phyloP scores from a whole-genome alignment of 305 asterid species.

The Fraxinus angustifolia region DNA sequence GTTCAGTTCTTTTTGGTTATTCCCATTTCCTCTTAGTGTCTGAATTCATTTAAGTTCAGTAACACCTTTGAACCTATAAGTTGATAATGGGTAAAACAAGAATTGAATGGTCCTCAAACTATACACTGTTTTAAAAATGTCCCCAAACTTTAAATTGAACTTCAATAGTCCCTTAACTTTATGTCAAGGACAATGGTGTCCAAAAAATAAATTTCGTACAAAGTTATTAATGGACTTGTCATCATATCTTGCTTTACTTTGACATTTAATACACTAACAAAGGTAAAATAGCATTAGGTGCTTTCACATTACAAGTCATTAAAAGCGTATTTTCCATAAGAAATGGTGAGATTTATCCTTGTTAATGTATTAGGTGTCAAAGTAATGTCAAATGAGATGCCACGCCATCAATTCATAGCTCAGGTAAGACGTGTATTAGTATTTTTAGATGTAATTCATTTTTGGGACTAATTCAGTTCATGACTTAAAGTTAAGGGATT shows the following conservation, averaged over 20 bases:
- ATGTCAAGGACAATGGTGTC: not conserved
- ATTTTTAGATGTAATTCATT: too few relatives aligned
- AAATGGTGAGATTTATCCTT: not conserved
- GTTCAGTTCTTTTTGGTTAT: not conserved
- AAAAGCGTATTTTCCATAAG: not conserved
- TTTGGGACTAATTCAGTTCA: not conserved
- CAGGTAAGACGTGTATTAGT: too few relatives aligned
- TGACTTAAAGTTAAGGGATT: not conserved
- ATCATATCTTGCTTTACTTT: not conserved
- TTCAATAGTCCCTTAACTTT: not conserved
- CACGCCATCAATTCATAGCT: not conserved
- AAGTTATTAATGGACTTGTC: not conserved
- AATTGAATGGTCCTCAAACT: not conserved
- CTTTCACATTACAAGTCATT: not conserved
- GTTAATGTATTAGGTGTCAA: not conserved
- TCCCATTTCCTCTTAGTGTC: not conserved
- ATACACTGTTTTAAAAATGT: not conserved
- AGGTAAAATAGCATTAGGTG: not conserved
- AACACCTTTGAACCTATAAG: not conserved
- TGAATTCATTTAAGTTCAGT: conserved; percentile 8
- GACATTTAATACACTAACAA: not conserved
- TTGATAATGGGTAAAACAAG: not conserved
- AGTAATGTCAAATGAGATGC: not conserved
- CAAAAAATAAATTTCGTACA: too few relatives aligned
- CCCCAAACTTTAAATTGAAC: not conserved